Conservation (phyloP, 176 grass and related monocot genomes). For the Zizania latifolia region DNA sequence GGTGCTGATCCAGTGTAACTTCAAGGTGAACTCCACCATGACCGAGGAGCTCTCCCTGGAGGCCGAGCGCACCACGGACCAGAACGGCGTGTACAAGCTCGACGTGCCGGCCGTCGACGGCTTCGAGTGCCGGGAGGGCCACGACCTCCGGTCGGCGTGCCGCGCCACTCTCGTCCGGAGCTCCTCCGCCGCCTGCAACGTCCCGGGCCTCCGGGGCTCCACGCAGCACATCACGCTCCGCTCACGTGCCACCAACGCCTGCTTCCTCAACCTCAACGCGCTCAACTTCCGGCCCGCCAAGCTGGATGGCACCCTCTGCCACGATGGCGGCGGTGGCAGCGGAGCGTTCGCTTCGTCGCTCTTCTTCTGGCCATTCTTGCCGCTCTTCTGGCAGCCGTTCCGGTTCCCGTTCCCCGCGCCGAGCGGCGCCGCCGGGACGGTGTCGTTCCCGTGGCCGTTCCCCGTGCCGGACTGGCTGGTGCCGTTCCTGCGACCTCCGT, state of each 20-base stretch:
- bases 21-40: slow-evolving; percentile 65
- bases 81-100: slow-evolving; percentile 89
- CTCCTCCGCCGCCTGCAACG: slow-evolving; percentile 68
- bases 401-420: slow-evolving; percentile 27
- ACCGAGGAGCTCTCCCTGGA: slow-evolving; percentile 68
- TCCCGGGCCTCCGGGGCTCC: slow-evolving; percentile 56
- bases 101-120: slow-evolving; percentile 76
- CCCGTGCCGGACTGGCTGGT: slow-evolving; percentile 58
- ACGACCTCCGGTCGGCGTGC: slow-evolving; percentile 67
- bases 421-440: slow-evolving; percentile 14
- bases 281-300: slow-evolving; percentile 78
- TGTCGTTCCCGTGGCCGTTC: slow-evolving; percentile 68
- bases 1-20: slow-evolving; percentile 76
- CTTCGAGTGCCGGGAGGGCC: slow-evolving; percentile 79
- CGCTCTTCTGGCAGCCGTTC: slow-evolving; percentile 62
- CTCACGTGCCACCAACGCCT: slow-evolving; percentile 43
- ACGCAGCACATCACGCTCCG: slow-evolving; percentile 83
- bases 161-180: slow-evolving; percentile 66
- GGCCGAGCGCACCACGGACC: slow-evolving; percentile 82
- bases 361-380: slow-evolving; percentile 86
- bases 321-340: background rate
- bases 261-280: slow-evolving; percentile 96
- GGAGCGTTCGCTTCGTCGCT: slow-evolving; percentile 35
- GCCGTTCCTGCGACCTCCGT: slow-evolving; percentile 65
- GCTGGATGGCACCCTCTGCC: slow-evolving; percentile 48